Evolutionary conservation across 805 yeast genomes (phyloP), one percentile per base, ranked within the genome.

Genomic region (Metschnikowia rubicola): DNA sequence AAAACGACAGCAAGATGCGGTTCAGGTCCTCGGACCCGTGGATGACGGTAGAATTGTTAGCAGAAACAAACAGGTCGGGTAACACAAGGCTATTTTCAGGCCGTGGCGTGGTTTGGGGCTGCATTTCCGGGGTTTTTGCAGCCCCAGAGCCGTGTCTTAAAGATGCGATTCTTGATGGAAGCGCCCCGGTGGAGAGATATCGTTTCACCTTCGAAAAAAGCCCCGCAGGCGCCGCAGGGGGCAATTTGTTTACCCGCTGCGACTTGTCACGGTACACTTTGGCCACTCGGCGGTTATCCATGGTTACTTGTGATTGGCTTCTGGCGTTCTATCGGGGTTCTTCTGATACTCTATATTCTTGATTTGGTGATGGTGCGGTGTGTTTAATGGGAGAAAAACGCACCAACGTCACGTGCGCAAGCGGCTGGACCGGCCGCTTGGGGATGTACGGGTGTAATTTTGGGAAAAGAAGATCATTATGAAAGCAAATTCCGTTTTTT

Each of bases 1-100:
- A 88, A 60, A 88, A 88, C 29, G 75, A 79, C 10, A 89, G 84
- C 40, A 88, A 66, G 30, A 78, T 75, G 30, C 78, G 80, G 65
- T 84, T 85, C 10, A 73, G 67, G 42, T 48, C 59, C 12, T 40
- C 42, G n/a, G 44, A 30, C 9, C 37, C 52, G 10, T 46, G 48
- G 37, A 37, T 46, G 10, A 51, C 37, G 26, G 55, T 42, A 5
- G 51, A 42, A 30, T 50, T 32, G 41, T 50, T 47, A 15, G 47
- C 46, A 33, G 39, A 35, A n/a, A 45, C 32, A 35, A 43, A 30
- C 30, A 57, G 37, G 26, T 48, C 53, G 8, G 53, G 50, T 30
- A 52, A 54, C 10, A 50, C 50, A 19, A 51, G 41, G 31, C 46
- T 46, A 30, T 48, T 35, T 39, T 35, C 45, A 13, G 12, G 32